Conservation (phyloP, 1,284 basidiomycete genomes). For the Ganoderma multipileum region DNA sequence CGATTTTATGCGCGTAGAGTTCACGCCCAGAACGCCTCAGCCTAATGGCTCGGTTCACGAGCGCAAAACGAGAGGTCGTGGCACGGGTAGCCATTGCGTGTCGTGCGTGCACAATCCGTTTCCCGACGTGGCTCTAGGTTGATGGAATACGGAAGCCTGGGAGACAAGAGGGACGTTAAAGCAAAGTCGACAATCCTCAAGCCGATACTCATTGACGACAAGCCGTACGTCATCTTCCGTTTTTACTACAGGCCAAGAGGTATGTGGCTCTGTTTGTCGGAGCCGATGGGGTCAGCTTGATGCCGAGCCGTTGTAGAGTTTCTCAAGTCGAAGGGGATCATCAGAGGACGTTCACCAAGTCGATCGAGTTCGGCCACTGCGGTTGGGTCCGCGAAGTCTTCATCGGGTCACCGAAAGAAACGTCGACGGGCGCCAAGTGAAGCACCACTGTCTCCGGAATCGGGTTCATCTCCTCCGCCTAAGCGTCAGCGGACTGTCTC, state of each 20-base stretch:
- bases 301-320: conserved; percentile 9
- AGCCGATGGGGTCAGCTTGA: background rate
- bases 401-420: background rate
- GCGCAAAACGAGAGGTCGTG: conserved; percentile 13
- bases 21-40: background rate
- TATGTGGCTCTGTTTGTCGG: conserved; percentile 5
- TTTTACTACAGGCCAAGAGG: conserved; percentile 31
- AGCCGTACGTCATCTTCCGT: conserved; percentile 25
- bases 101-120: conserved; percentile 13
- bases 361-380: background rate
- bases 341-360: conserved; percentile 1
- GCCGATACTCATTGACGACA: conserved; percentile 25
- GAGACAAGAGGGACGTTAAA: conserved; percentile 12
- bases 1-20: conserved; percentile 13
- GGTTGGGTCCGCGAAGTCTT: background rate
- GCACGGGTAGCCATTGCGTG: conserved; percentile 16
- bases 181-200: conserved; percentile 18
- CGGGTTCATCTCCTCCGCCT: background rate
- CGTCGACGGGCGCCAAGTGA: conserved; percentile 6
- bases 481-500: conserved; percentile 5
- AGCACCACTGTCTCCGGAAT: background rate
- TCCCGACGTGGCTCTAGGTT: background rate
- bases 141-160: conserved; percentile 4
- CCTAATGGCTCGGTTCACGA: conserved; percentile 14
- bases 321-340: conserved; percentile 24